Evolutionary conservation across 495 filamentous ascomycete species (phyloP), one percentile per base, ranked within the genome.

Genomic region (Parathielavia hyrcaniae): DNA sequence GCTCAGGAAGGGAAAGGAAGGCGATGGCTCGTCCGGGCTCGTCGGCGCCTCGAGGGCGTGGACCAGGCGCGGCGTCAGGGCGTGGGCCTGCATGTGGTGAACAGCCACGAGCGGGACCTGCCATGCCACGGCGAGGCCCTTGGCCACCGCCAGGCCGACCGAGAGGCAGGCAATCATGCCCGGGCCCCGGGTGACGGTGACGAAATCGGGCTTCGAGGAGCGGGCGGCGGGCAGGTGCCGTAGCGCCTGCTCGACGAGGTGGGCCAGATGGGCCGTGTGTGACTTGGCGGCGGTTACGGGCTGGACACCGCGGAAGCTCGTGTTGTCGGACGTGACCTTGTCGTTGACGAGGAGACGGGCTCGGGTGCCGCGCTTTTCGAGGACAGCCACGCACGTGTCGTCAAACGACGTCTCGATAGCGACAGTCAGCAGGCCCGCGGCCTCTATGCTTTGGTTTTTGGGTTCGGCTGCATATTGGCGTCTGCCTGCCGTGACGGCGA

Each of bases 331-430:
- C 0, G 90, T 96, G 50, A 92, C 70, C 61, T 90, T 95, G 60
- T 86, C 78, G 59, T 95, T 84, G 73, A 91, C 95, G 68, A 85
- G 82, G 0, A 96, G 79, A 8, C 70, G 77, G 8, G 82, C 79
- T 12, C 69, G 66, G 4, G 66, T 56, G 8, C 65, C 63, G 6
- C 64, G 38, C 40, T 77, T 88, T 57, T 89, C 79, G 14, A 97
- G 77, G 46, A 98, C 72, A 20, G 92, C 88, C 8, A 98, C 90
- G 43, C 88, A 92, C 1, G 92, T 96, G 74, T 98, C 93, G 72
- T 98, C 93, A 77, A 89, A 97, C n/a, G 91, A 96, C 16, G 88
- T 89, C 75, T 97, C 92, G 67, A 97, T 95, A 17, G 89, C 92
- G 36, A 97, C 83, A 0, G 88, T 91, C 16, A 88, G n/a, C 22